Evolutionary conservation across 2,329 filamentous ascomycete genomes (phyloP).

Genomic region (Aspergillus caelatus): DNA sequence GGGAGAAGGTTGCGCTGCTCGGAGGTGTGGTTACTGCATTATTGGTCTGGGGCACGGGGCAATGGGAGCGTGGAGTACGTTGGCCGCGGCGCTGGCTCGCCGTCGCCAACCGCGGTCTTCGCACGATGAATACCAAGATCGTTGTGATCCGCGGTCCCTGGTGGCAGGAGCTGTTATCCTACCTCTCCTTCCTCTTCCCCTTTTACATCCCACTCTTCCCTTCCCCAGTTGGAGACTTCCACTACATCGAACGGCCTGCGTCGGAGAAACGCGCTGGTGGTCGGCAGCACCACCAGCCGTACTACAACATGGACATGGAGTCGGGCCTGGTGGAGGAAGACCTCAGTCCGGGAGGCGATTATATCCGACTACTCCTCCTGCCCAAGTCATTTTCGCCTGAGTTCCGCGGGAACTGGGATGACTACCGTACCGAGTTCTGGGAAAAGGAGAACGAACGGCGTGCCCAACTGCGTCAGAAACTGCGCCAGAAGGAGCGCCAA

Average conservation of each 20-base stretch:
- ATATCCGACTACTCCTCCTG: conserved; percentile 84
- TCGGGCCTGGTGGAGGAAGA: conserved; percentile 77
- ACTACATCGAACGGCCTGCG: conserved; percentile 68
- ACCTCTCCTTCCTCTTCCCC: conserved; percentile 75
- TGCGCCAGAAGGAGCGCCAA: conserved; percentile 69
- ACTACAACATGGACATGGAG: conserved; percentile 65
- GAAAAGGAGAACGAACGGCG: conserved; percentile 92
- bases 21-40: conserved; percentile 84
- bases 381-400: conserved; percentile 94
- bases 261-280: conserved; percentile 42
- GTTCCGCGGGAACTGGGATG: conserved; percentile 96
- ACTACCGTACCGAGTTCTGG: conserved; percentile 94
- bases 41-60: conserved; percentile 90
- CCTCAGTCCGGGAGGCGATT: conserved; percentile 83
- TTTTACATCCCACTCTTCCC: conserved; percentile 69
- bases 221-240: conserved; percentile 68
- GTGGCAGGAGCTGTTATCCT: conserved; percentile 76
- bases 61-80: conserved; percentile 92
- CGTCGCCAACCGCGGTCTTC: conserved; percentile 84
- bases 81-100: conserved; percentile 93
- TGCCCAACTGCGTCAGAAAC: conserved; percentile 68
- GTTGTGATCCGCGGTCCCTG: conserved; percentile 82
- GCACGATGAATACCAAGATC: conserved; percentile 94
- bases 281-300: conserved; percentile 38
- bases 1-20: conserved; percentile 88